These are phyloP conservation scores for Phytopythium ostracodes DNA, from an alignment of 352 stramenopile species.

Conservation along the genomic window DNA sequence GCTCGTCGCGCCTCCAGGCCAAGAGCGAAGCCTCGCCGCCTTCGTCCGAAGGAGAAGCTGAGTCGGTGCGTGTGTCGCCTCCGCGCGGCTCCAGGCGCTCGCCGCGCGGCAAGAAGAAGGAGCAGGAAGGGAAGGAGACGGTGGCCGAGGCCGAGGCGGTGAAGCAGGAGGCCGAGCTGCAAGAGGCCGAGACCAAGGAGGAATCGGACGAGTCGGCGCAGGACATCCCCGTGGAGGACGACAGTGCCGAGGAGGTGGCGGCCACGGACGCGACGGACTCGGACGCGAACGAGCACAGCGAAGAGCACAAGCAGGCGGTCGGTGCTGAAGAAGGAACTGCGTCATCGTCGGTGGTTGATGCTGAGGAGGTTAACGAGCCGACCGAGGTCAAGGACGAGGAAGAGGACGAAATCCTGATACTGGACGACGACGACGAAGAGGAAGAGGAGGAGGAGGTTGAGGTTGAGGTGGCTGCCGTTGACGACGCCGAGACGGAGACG, in stretches of 20 bases:
- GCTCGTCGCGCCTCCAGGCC: slow-evolving; percentile 59
- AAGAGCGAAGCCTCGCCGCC: slow-evolving; percentile 19
- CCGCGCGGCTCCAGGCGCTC: slow-evolving; percentile 13
- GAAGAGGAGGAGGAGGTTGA: slow-evolving; percentile 42
- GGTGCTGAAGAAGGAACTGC: not conserved
- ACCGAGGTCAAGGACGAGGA: slow-evolving; percentile 13
- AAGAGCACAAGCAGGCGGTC: slow-evolving; percentile 4
- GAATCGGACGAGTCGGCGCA: slow-evolving; percentile 11
- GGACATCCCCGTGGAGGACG: slow-evolving; percentile 17
- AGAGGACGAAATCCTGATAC: slow-evolving; percentile 27
- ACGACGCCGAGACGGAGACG: slow-evolving; percentile 18
- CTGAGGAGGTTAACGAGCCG: slow-evolving; percentile 10
- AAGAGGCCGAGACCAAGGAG: too few relatives aligned
- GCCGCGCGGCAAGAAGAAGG: slow-evolving; percentile 1
- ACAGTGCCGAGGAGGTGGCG: slow-evolving; percentile 9
- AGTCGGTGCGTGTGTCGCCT: slow-evolving; percentile 3
- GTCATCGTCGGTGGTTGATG: not conserved
- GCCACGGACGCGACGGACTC: not conserved
- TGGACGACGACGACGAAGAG: slow-evolving; percentile 8
- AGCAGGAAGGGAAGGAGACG: not conserved
- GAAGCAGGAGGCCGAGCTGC: not conserved
- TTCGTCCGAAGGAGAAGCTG: slow-evolving; percentile 8
- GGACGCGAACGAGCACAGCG: not conserved
- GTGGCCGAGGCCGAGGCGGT: not conserved
- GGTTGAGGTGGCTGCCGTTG: slow-evolving; percentile 32